These are phyloP conservation scores for Magnusiomyces sp. DNA, from an alignment of 1,139 yeast species.

Conservation along the genomic window DNA sequence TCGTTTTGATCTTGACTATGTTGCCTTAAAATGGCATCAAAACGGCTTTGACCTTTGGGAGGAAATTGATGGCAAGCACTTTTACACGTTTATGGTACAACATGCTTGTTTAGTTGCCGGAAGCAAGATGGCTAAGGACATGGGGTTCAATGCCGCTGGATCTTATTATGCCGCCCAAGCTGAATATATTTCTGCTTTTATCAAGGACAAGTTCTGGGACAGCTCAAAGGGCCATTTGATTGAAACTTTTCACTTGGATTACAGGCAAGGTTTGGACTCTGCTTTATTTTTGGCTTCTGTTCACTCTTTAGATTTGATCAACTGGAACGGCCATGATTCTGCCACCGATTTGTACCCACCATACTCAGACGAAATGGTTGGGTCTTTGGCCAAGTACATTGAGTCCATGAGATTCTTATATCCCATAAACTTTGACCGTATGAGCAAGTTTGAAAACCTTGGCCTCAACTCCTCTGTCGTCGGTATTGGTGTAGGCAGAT, in stretches of 20 bases:
- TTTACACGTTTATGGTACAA: slow-evolving; percentile 72
- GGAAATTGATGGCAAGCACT: slow-evolving; percentile 65
- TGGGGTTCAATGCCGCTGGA: slow-evolving; percentile 34
- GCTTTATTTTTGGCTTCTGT: slow-evolving; percentile 64
- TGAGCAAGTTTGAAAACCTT: slow-evolving; percentile 27
- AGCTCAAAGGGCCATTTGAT: slow-evolving; percentile 46
- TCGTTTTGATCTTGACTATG: slow-evolving; percentile 63
- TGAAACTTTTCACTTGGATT: slow-evolving; percentile 49
- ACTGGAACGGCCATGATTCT: slow-evolving; percentile 42
- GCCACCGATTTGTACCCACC: slow-evolving; percentile 27
- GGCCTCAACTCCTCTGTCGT: slow-evolving; percentile 18
- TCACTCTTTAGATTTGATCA: slow-evolving; percentile 35
- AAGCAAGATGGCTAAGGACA: slow-evolving; percentile 36
- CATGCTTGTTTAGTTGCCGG: slow-evolving; percentile 61
- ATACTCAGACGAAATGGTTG: slow-evolving; percentile 26
- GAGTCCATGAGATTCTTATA: slow-evolving; percentile 63
- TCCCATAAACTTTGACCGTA: slow-evolving; percentile 55
- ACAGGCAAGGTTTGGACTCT: slow-evolving; percentile 68
- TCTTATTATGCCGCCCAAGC: slow-evolving; percentile 23
- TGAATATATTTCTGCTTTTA: slow-evolving; percentile 34
- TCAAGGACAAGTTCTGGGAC: slow-evolving; percentile 26
- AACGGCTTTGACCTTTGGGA: slow-evolving; percentile 90
- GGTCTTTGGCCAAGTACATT: slow-evolving; percentile 28
- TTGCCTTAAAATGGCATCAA: slow-evolving; percentile 52
- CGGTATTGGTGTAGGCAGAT: slow-evolving; percentile 81